phyloP scores from a whole-genome alignment of 495 filamentous ascomycete species.

The Barbatosphaeria neglecta region DNA sequence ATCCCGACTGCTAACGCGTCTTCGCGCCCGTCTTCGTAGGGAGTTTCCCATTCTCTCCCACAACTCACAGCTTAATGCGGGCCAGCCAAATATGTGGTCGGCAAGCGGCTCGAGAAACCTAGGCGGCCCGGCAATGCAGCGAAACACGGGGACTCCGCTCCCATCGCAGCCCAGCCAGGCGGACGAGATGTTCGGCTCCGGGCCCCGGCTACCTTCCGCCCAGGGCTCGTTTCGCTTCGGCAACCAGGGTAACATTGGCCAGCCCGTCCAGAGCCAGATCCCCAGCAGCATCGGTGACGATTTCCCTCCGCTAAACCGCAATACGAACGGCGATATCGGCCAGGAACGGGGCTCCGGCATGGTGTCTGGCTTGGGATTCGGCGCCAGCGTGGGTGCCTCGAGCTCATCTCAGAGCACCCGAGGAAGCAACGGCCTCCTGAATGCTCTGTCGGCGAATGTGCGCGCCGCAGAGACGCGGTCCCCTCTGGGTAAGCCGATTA shows the following conservation, averaged over 20 bases:
- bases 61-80: conserved; percentile 42
- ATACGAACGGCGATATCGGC: conserved; percentile 55
- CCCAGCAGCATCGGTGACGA: conserved; percentile 59
- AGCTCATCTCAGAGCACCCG: conserved; percentile 19
- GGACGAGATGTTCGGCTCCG: conserved; percentile 47
- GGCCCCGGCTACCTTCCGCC: conserved; percentile 39
- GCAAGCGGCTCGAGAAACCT: conserved; percentile 28
- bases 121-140: conserved; percentile 45
- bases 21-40: conserved; percentile 35
- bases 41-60: conserved; percentile 79
- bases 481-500: conserved; percentile 15
- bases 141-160: conserved; percentile 47
- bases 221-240: conserved; percentile 52
- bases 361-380: conserved; percentile 56
- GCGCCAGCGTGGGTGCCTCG: conserved; percentile 24
- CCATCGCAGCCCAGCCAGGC: conserved; percentile 43
- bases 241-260: conserved; percentile 39
- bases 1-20: conserved; percentile 7
- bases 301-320: conserved; percentile 71
- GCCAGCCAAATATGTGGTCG: conserved; percentile 50
- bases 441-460: conserved; percentile 42
- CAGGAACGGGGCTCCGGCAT: conserved; percentile 53
- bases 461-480: conserved; percentile 29
- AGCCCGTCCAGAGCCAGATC: conserved; percentile 51
- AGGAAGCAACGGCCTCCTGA: conserved; percentile 45